Evolutionary conservation across 345 rosid genomes (phyloP).

Genomic region (Toxicodendron radicans): DNA sequence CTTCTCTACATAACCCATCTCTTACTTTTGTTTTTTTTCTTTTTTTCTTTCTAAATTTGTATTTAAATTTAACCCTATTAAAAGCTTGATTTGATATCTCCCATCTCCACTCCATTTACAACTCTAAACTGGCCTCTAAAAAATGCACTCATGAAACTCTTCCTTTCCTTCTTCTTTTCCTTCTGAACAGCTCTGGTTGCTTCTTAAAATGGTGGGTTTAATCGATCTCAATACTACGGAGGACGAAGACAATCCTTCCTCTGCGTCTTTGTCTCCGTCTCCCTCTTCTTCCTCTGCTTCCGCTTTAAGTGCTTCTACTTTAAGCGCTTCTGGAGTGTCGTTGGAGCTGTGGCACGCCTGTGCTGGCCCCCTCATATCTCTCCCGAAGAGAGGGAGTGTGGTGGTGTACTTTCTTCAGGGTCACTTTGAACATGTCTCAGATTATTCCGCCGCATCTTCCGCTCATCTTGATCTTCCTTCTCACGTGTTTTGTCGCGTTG

Average conservation of each 20-base stretch:
- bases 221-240: conserved; percentile 94
- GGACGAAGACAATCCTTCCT: conserved; percentile 79
- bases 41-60: not conserved
- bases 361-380: conserved; percentile 93
- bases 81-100: conserved; percentile 44
- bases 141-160: conserved; percentile 44
- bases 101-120: conserved; percentile 18
- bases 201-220: conserved; percentile 63
- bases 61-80: conserved; percentile 13
- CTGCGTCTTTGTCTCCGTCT: conserved; percentile 63
- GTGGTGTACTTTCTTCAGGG: conserved; percentile 97
- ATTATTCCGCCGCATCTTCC: conserved; percentile 60
- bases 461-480: conserved; percentile 65
- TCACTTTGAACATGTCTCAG: conserved; percentile 80
- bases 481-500: conserved; percentile 86
- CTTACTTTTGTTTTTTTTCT: not conserved
- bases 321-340: conserved; percentile 55
- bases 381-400: conserved; percentile 78
- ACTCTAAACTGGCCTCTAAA: conserved; percentile 4
- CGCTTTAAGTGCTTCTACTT: conserved; percentile 35
- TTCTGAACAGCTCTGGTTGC: not conserved
- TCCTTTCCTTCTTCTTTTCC: not conserved
- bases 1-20: not conserved
- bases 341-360: conserved; percentile 99
- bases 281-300: conserved; percentile 58